Conservation (phyloP, 2,329 filamentous ascomycete species). For the Aureobasidium musti region DNA sequence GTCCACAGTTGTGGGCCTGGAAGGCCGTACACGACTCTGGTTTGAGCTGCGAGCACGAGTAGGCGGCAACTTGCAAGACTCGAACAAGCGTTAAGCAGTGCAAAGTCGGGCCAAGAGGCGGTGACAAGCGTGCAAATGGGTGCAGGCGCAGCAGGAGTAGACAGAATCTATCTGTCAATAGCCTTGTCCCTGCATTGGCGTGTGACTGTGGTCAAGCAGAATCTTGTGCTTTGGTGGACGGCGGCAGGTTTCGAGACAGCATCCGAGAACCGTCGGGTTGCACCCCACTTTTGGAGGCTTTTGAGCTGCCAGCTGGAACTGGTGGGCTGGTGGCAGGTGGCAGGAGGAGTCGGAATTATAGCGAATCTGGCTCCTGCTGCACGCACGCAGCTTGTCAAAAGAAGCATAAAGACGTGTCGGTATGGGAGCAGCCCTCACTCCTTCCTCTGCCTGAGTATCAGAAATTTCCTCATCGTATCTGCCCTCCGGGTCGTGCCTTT, state of each 20-base stretch:
- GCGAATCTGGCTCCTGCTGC: background rate
- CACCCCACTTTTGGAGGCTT: constrained; percentile 13
- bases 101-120: constrained; percentile 5
- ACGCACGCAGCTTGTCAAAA: background rate
- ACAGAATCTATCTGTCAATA: constrained; percentile 16
- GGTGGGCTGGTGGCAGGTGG: constrained; percentile 2
- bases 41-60: background rate
- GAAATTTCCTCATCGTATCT: background rate
- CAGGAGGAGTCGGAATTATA: constrained; percentile 7
- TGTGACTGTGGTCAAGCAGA: constrained; percentile 22
- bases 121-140: background rate
- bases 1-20: constrained; percentile 3
- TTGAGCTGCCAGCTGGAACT: background rate
- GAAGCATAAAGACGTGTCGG: constrained; percentile 11
- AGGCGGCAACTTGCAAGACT: background rate
- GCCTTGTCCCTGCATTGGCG: constrained; percentile 16
- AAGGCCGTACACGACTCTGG: constrained; percentile 13
- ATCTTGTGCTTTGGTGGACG: constrained; percentile 18
- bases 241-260: constrained; percentile 16
- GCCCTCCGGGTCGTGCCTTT: background rate
- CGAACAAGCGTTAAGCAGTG: background rate
- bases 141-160: background rate
- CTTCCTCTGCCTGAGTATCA: constrained; percentile 1
- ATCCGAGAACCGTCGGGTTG: constrained; percentile 2
- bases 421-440: background rate